Evolutionary conservation across 495 filamentous ascomycete genomes (phyloP), one percentile per base, ranked within the genome.

Genomic region (Staphylotrichum tortipilum): DNA sequence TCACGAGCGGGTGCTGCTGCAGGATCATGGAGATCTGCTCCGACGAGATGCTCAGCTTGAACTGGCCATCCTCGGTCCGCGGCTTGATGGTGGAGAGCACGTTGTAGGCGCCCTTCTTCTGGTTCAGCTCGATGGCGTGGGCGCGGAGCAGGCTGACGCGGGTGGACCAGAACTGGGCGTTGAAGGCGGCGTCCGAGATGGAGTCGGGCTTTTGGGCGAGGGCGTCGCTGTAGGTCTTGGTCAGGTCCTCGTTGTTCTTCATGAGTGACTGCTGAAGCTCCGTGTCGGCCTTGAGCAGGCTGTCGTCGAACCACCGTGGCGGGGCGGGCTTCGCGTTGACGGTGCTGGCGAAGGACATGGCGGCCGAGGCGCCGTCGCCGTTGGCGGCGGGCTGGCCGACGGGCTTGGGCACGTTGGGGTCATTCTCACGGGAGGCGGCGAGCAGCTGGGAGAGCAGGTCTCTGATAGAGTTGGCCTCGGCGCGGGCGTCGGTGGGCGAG

Each of bases 11-110:
- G 65, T 98, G 89, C 63, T 96, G 91, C 40, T 78, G 79, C 64
- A 98, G 90, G 47, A 98, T 92, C 50, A 94, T 77, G 60, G 88
- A 82, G 47, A 96, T 88, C 63, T 96, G 91, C 68, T 96, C 92
- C 52, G 88, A 84, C 60, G 79, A 89, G 42, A 98, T 83, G 61
- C 84, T 89, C 54, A 98, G 71, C 65, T 84, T 86, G 10, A 81
- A 75, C 47, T 83, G 79, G 45, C 82, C 84, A 60, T 92, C 84
- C 47, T 86, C 86, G 5, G 81, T 78, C 23, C 80, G 78, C 11
- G 88, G 84, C 65, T 91, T 94, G 47, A 98, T 78, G n/a, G 82
- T 82, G 0, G 92, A 88, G 3, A 98, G 72, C 5, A 97, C 88
- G 57, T 98, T 97, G 65, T 95, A 95, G 0, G 86, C 78, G 1